Base-by-base conservation (phyloP, 305 asterid species). In the Rubia tinctorum region DNA sequence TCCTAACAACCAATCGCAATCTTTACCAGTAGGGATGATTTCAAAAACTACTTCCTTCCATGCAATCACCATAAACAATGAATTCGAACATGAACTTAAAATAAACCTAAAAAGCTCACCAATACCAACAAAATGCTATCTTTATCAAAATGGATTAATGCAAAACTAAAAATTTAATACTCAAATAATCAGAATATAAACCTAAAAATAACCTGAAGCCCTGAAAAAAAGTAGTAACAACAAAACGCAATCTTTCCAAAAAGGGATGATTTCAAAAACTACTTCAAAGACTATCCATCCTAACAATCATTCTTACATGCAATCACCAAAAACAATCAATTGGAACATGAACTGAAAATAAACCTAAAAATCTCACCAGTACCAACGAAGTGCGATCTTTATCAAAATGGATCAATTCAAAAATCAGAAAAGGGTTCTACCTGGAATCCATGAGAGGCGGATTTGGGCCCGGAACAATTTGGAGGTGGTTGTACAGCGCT, bases 371-470 rank as follows among this genome's bases (percentile, higher is more conserved):
- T 2, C 59, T 53, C 59, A 30, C 34, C 34, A 30, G 34, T 30
- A 1, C 34, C 34, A 30, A 30, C 34, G 17, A 53, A 53, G 6
- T 53, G 59, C 10, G 59, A 53, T 18, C 59, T 53, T 53, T 53
- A 4, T 17, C 59, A 17, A 53, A 53, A 53, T 53, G 59, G 23
- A 53, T 53, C 22, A 53, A 53, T 13, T 96, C 91, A 83, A 87
- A 85, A 84, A 78, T 86, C 90, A 61, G 88, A 73, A 45, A 8
- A 74, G 85, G 82, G 40, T 83, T 81, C 76, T 73, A 88, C 71
- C 81, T 71, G 62, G 79, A 70, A 71, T 82, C 85, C 42, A 77
- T 51, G 18, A 73, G 62, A 51, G 83, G 82, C 72, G 79, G 80
- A 85, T 63, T 82, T 18, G 91, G 80, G 79, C 76, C 80, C 74